Percentiles rank a stretch among this genome's conserved stretches.
These are phyloP conservation scores for Plasmodium vivax DNA, from an alignment of 169 alveolate species.

Conservation along the genomic window DNA sequence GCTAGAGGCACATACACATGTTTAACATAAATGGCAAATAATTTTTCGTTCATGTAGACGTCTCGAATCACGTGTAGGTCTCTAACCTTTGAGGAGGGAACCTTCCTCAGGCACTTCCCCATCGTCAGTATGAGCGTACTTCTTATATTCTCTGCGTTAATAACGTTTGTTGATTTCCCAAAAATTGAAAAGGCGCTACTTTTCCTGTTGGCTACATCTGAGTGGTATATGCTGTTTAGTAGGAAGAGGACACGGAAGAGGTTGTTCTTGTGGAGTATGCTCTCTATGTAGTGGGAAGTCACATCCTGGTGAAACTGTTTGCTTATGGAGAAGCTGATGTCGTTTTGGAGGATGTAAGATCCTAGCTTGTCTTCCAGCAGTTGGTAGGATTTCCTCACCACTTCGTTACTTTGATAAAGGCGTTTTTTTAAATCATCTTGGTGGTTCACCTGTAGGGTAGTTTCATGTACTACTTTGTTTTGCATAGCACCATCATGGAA, in stretches of 20 bases:
- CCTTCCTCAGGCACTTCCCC: slow-evolving; percentile 37
- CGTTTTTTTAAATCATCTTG: slow-evolving; percentile 12
- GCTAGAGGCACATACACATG: slow-evolving; percentile 4
- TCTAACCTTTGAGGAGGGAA: slow-evolving; percentile 13
- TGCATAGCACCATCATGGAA: not conserved
- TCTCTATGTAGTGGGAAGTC: slow-evolving; percentile 30
- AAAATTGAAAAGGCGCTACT: slow-evolving; percentile 79
- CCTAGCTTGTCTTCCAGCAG: slow-evolving; percentile 52
- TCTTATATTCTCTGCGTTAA: slow-evolving; percentile 80
- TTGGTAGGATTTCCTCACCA: slow-evolving; percentile 9
- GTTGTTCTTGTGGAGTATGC: slow-evolving; percentile 17
- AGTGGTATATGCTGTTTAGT: slow-evolving; percentile 48
- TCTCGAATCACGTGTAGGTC: slow-evolving; percentile 15
- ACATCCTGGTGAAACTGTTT: slow-evolving; percentile 31
- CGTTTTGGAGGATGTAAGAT: slow-evolving; percentile 39
- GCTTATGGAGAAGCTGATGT: slow-evolving; percentile 41
- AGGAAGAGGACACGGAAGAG: slow-evolving; percentile 6
- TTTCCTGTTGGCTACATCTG: slow-evolving; percentile 79
- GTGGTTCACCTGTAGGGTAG: not conserved
- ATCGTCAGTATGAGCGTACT: slow-evolving; percentile 61
- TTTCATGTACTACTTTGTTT: not conserved
- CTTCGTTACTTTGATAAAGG: slow-evolving; percentile 25
- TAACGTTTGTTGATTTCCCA: slow-evolving; percentile 80
- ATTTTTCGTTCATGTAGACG: slow-evolving; percentile 11
- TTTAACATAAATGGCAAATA: slow-evolving; percentile 40